phyloP scores from a whole-genome alignment of 108 stramenopile genomes.

The Cyclostephanos invisitatus region DNA sequence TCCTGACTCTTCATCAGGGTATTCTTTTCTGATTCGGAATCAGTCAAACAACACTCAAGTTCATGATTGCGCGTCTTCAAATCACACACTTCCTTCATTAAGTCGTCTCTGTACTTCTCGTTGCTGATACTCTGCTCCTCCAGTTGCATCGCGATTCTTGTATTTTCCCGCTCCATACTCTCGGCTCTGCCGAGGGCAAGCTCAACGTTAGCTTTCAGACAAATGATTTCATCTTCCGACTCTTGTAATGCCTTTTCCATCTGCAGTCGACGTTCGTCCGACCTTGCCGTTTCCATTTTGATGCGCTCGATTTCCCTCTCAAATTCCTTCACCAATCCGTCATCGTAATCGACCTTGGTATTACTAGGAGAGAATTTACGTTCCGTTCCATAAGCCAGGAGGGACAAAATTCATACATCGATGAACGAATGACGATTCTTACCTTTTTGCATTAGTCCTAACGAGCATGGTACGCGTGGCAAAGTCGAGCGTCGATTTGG shows the following conservation, averaged over 20 bases:
- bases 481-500: slow-evolving; percentile 96
- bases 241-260: slow-evolving; percentile 30
- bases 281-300: slow-evolving; percentile 35
- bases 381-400: neutral
- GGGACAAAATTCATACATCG: neutral
- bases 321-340: slow-evolving; percentile 27
- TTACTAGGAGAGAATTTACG: neutral
- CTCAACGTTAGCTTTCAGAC: slow-evolving; percentile 32
- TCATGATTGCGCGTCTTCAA: slow-evolving; percentile 17
- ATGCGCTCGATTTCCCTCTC: slow-evolving; percentile 47
- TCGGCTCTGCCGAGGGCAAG: slow-evolving; percentile 20
- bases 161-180: slow-evolving; percentile 26
- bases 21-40: neutral
- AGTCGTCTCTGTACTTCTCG: slow-evolving; percentile 13
- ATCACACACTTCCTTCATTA: slow-evolving; percentile 10
- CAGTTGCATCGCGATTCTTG: slow-evolving; percentile 24
- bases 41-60: slow-evolving; percentile 9
- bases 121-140: slow-evolving; percentile 19
- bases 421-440: slow-evolving; percentile 55
- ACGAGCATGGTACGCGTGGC: slow-evolving; percentile 99
- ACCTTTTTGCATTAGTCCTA: slow-evolving; percentile 98
- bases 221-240: slow-evolving; percentile 34
- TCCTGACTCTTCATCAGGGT: neutral
- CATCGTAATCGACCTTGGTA: slow-evolving; percentile 30
- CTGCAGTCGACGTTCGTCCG: slow-evolving; percentile 31